Base-by-base conservation (phyloP, 2,329 filamentous ascomycete species). In the Aureobasidium zeae region DNA sequence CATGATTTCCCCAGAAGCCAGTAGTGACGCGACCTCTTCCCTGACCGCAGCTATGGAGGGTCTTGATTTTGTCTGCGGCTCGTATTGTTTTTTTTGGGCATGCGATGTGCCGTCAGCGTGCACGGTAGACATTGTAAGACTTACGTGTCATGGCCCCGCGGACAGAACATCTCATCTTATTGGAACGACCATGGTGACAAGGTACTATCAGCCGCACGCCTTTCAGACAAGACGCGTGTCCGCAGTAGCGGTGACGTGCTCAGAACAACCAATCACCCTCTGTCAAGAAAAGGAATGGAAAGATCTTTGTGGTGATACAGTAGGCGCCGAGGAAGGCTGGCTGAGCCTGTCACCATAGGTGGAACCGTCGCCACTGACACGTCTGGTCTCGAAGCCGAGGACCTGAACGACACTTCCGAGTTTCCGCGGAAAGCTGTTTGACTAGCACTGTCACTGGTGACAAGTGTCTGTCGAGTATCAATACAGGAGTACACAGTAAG, bases 291-390 rank as follows among this genome's bases (percentile, higher is more conserved):
- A 17, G 36, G 19, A 15, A 22, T 29, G 20, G 19, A 15, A 22
- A 39, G 20, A 26, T 19, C 26, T 41, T 41, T 19, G 28, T 41
- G 37, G 37, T 41, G 32, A 41, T 28, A 41, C 20, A n/a, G 29
- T 41, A 31, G 26, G 37, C 37, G 26, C 28, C 29, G 28, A 20
- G 32, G 37, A 39, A 41, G 37, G 37, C 37, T 41, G 20, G 31
- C 28, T 24, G 29, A 8, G 25, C 24, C 6, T n/a, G 12, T 29
- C 10, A 11, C 25, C 19, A 31, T 28, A 30, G 25, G 37, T 25
- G 28, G 10, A 13, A 12, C 20, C 15, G n/a, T n/a, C n/a, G n/a
- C n/a, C n/a, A n/a, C n/a, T n/a, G n/a, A n/a, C n/a, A n/a, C n/a
- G n/a, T n/a, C 37, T 41, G 13, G 37, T 41, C 28, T 41, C 28